Evolutionary conservation across 768 basidiomycete species (phyloP).

Genomic region (Amanita exitialis): DNA sequence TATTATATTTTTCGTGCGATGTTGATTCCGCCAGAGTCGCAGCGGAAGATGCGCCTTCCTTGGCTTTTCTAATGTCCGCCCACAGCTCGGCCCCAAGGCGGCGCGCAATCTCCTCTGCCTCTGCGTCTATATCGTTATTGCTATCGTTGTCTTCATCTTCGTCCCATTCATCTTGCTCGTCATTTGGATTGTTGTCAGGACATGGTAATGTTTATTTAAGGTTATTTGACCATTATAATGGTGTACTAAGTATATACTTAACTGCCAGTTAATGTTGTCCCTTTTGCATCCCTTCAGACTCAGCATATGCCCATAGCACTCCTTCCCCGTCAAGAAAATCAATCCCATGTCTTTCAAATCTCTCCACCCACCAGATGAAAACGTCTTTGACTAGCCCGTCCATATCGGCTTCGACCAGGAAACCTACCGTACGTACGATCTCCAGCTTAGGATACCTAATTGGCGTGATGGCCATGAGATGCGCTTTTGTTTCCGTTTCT

Average conservation of each 20-base stretch:
- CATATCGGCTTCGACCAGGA: conserved; percentile 34
- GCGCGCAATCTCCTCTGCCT: conserved; percentile 67
- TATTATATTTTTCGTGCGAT: background rate
- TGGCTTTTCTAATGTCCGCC: conserved; percentile 65
- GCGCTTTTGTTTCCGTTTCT: conserved; percentile 22
- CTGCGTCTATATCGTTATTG: conserved; percentile 53
- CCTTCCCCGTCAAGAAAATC: conserved; percentile 46
- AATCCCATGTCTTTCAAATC: conserved; percentile 37
- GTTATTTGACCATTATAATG: background rate
- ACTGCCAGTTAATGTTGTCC: background rate
- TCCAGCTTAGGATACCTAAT: conserved; percentile 35
- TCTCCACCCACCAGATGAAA: conserved; percentile 46
- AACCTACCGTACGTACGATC: conserved; percentile 35
- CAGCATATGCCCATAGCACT: conserved; percentile 38
- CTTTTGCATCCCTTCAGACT: conserved; percentile 11
- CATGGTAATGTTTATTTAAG: background rate
- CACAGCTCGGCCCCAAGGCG: conserved; percentile 67
- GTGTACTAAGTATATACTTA: background rate
- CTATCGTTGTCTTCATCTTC: conserved; percentile 47
- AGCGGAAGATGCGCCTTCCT: conserved; percentile 26
- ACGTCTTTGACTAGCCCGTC: conserved; percentile 34
- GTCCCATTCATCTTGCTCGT: conserved; percentile 23
- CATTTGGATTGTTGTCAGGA: background rate
- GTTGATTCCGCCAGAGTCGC: background rate
- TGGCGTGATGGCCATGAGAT: conserved; percentile 31